Conservation (phyloP, 768 basidiomycete genomes). For the Auriscalpium orientale region DNA sequence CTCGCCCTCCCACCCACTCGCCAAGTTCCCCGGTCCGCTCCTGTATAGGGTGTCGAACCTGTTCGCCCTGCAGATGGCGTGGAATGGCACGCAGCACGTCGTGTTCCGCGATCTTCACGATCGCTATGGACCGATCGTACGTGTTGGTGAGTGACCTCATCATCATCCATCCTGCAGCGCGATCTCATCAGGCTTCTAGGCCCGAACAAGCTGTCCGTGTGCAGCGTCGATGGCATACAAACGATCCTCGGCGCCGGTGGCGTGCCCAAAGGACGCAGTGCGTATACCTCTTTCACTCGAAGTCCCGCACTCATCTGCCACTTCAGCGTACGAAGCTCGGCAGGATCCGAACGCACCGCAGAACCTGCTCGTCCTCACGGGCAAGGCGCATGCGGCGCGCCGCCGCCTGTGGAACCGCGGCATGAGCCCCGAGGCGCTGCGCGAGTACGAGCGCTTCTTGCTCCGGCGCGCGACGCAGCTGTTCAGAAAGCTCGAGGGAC, state of each 20-base stretch:
- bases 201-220: not conserved
- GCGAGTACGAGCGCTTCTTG: not conserved
- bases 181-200: not conserved
- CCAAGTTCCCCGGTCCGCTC: no score
- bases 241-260: not conserved
- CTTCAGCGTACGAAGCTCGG: not conserved
- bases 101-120: no score
- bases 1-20: no score
- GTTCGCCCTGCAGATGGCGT: no score
- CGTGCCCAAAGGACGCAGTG: not conserved
- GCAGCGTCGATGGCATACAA: not conserved
- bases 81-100: no score
- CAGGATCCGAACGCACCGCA: not conserved
- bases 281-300: not conserved
- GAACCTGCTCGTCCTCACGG: not conserved
- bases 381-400: not conserved
- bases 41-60: no score
- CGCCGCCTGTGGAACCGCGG: not conserved
- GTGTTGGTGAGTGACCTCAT: no score
- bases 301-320: not conserved
- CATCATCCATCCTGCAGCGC: no score
- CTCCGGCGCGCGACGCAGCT: not conserved
- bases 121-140: no score
- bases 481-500: not conserved
- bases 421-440: not conserved